These are phyloP conservation scores for Chaetomiaceae sp. DNA, from an alignment of 2,329 filamentous ascomycete genomes.

Conservation along the genomic window DNA sequence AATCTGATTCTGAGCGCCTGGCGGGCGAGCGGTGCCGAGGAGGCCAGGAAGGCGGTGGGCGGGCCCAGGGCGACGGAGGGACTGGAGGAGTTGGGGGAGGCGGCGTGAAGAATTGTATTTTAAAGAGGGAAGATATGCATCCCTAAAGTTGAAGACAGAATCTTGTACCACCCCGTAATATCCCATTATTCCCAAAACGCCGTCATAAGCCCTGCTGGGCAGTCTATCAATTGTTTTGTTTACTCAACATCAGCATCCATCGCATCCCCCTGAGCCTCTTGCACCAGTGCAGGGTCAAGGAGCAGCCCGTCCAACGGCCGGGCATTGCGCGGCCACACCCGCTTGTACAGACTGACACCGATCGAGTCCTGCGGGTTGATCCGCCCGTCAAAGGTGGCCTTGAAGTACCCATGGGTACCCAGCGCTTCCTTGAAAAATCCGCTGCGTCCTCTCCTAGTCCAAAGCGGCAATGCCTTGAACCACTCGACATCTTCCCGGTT, in stretches of 20 bases:
- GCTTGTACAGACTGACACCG: slow-evolving; percentile 83
- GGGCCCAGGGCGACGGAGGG: slow-evolving; percentile 56
- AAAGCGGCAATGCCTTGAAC: slow-evolving; percentile 95
- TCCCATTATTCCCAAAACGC: slow-evolving; percentile 19
- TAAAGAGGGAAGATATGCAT: background rate
- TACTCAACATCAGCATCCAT: slow-evolving; percentile 36
- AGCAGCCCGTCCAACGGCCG: slow-evolving; percentile 43
- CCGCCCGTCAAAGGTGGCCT: slow-evolving; percentile 92
- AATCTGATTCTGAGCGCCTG: slow-evolving; percentile 86
- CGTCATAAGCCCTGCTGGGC: slow-evolving; percentile 4
- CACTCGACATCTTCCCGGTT: slow-evolving; percentile 90
- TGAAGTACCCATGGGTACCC: slow-evolving; percentile 99
- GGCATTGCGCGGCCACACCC: slow-evolving; percentile 73
- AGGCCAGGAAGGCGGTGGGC: slow-evolving; percentile 49
- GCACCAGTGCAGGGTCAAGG: slow-evolving; percentile 16
- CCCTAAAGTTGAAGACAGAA: background rate
- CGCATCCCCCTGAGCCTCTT: slow-evolving; percentile 25
- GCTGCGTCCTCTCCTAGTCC: slow-evolving; percentile 83
- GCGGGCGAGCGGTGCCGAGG: slow-evolving; percentile 80
- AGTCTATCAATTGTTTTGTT: slow-evolving; percentile 3
- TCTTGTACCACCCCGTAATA: background rate
- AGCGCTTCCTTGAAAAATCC: slow-evolving; percentile 92
- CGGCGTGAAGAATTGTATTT: background rate
- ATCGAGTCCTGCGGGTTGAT: slow-evolving; percentile 96
- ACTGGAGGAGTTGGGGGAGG: slow-evolving; percentile 42